Conservation (phyloP, 805 yeast genomes). For the Phaffomyces antillensis region DNA sequence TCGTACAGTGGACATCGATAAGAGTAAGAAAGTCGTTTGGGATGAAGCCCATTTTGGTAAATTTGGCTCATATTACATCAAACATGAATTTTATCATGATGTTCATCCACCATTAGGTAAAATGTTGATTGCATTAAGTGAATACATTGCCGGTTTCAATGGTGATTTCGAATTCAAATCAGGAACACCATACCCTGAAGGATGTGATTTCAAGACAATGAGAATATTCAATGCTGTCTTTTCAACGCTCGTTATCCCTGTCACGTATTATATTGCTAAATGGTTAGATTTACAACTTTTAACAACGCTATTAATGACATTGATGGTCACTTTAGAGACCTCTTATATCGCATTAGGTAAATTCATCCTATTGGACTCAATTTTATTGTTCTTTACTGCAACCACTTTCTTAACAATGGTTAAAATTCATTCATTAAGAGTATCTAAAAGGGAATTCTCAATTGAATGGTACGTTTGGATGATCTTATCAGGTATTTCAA, state of each 20-base stretch:
- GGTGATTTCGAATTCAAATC: conserved; percentile 70
- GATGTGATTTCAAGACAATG: conserved; percentile 56
- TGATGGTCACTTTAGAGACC: conserved; percentile 61
- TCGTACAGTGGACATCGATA: conserved; percentile 53
- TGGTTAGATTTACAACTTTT: conserved; percentile 44
- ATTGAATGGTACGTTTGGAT: conserved; percentile 47
- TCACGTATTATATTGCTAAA: conserved; percentile 64
- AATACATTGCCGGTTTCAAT: conserved; percentile 75
- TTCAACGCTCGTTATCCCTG: conserved; percentile 58
- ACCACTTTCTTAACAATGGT: conserved; percentile 58
- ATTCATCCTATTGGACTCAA: conserved; percentile 70
- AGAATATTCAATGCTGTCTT: conserved; percentile 65
- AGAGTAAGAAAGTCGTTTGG: conserved; percentile 64
- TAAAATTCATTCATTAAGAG: conserved; percentile 43
- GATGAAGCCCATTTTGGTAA: conserved; percentile 90
- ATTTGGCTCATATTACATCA: conserved; percentile 73
- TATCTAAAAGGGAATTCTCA: conserved; percentile 30
- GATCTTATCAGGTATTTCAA: conserved; percentile 52
- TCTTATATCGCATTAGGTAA: conserved; percentile 64
- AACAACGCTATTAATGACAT: conserved; percentile 52
- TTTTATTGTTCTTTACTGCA: conserved; percentile 69
- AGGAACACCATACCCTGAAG: conserved; percentile 57
- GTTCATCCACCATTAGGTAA: conserved; percentile 87
- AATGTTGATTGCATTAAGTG: conserved; percentile 71
- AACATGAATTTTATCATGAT: conserved; percentile 77